Base-by-base conservation (phyloP, 176 grass and related monocot species). In the Alloteropsis semialata region DNA sequence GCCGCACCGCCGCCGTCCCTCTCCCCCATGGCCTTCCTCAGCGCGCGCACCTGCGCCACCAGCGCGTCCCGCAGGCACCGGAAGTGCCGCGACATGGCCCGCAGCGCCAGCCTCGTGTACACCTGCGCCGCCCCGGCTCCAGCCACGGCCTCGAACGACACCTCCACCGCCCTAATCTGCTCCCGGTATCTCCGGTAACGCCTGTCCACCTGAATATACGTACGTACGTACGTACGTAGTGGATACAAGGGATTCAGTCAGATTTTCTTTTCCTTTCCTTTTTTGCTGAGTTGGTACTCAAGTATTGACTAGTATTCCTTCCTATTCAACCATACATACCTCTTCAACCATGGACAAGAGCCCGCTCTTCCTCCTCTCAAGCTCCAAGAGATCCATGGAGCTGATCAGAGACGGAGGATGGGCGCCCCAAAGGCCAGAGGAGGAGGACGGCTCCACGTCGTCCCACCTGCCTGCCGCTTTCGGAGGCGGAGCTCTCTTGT, bases 81-180 rank as follows among this genome's bases (percentile, higher is more conserved):
- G 42, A 97, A 97, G 88, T 97, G 90, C 19, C 91, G 86, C 18
- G 94, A 93, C 94, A 97, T 97, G 63, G 94, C 94, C 5, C 83
- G 75, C 43, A 81, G 81, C 9, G 94, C 94, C 79, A 91, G 77
- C 51, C 81, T 81, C 4, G 86, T 91, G 87, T 97, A 97, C 54
- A 85, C 76, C 38, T 80, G 53, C 5, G 91, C 69, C 2, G 94
- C 81, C 5, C 84, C 89, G 25, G 21, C 70, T 3, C 89, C 91
- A 27, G 84, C 82, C 79, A 83, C 74, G 16, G 62, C 78, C 64
- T 93, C 94, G 50, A 97, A 88, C 19, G 81, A 89, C 38, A 66
- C 49, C 77, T 81, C 82, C 60, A 87, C 80, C 9, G 62, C 8
- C 51, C 72, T 83, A 73, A 97, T 89, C 62, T 97, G 89, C 38